phyloP scores from a whole-genome alignment of 306 rosid species.

The Trifolium subterraneum region DNA sequence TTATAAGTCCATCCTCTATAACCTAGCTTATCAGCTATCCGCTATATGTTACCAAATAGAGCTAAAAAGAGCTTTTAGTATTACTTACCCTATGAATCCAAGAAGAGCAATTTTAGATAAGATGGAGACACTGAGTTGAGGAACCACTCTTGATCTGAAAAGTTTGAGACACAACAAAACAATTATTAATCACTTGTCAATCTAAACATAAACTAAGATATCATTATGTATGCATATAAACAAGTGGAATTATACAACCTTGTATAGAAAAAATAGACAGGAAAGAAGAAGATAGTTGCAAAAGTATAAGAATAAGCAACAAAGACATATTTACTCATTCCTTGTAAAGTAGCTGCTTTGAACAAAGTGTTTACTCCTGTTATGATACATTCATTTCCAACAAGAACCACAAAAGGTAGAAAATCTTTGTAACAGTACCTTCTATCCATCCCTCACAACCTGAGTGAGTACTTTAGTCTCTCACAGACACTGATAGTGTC shows the following conservation, averaged over 20 bases:
- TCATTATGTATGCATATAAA: too few relatives aligned
- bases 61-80: too few relatives aligned
- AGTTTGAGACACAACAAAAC: background rate
- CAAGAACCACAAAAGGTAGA: slow-evolving; percentile 66
- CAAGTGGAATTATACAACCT: slow-evolving; percentile 24
- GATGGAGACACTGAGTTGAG: slow-evolving; percentile 69
- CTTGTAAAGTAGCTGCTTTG: slow-evolving; percentile 77
- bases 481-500: background rate
- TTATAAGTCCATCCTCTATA: too few relatives aligned
- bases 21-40: too few relatives aligned
- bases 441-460: slow-evolving; percentile 43
- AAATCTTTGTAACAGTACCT: slow-evolving; percentile 49
- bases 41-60: too few relatives aligned
- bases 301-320: slow-evolving; percentile 72
- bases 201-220: background rate
- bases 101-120: slow-evolving; percentile 65
- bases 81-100: slow-evolving; percentile 71
- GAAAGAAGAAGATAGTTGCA: slow-evolving; percentile 68
- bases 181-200: background rate
- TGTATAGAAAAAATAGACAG: slow-evolving; percentile 63
- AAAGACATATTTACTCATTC: slow-evolving; percentile 84
- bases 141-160: slow-evolving; percentile 71
- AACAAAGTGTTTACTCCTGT: slow-evolving; percentile 76
- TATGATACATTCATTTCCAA: slow-evolving; percentile 70
- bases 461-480: background rate